Evolutionary conservation across 2,329 filamentous ascomycete genomes (phyloP), one percentile per base, ranked within the genome.

Genomic region (Fusarium xylarioides): DNA sequence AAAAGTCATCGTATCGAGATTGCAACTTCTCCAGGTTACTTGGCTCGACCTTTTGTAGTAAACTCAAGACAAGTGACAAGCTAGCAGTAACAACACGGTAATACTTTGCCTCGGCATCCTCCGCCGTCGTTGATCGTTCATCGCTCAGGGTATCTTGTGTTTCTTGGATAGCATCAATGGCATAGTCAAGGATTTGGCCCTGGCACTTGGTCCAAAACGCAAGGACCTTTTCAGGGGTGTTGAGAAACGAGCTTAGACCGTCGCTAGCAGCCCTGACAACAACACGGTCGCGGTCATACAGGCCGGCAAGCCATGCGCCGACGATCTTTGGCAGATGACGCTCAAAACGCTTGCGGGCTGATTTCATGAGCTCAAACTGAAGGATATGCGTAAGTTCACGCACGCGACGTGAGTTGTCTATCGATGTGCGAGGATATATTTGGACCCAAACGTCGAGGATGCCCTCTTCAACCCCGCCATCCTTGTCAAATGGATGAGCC

Each of bases 371-470:
- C 74, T 88, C 87, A 71, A 86, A 84, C 77, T 97, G 95, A 30
- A 97, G 81, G 16, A 83, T 86, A 80, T 98, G 95, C 23, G 95
- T 90, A 47, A 96, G 88, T 81, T 98, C 95, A 71, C 96, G 93
- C 38, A 98, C 95, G 67, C 93, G 90, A 54, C 95, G 92, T 52
- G 93, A 91, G 80, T 93, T 94, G 81, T 98, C 95, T 83, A 98
- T 97, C 23, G 95, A 96, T 40, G 92, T 89, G 67, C 95, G 92
- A 58, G 96, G 94, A 80, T 97, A 99, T 64, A 97, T 84, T 85
- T 92, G 92, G 73, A 93, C 89, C 95, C 95, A 98, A 78, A 93
- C 92, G 76, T 96, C 93, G 62, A 98, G 83, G n/a, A 98, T 83
- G 16, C 91, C 87, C 75, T 97, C 93, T 78, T 98, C 95, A 23